Base-by-base conservation (phyloP, 1,139 yeast species). In the Sporopachydermia cereana region DNA sequence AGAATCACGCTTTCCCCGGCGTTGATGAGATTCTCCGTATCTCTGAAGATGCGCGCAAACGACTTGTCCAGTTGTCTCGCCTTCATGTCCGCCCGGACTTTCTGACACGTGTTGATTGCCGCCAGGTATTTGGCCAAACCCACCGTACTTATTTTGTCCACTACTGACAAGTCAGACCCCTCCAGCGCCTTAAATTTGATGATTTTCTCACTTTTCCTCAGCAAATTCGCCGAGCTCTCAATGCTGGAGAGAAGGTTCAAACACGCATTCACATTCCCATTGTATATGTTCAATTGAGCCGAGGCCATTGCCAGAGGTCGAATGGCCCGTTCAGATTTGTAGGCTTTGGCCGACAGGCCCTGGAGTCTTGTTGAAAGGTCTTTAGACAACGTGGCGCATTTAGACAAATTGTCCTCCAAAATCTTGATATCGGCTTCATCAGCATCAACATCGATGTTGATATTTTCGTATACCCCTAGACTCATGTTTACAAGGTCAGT, bases 391-490 rank as follows among this genome's bases (percentile, higher is more conserved):
- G 69, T 71, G 42, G 73, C 72, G 3, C 88, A 76, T 48, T 75
- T 72, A 44, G 70, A 62, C 30, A 88, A 67, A 47, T 84, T 81
- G 56, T 84, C 93, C 47, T 84, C 84, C 41, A 88, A 69, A 7
- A 88, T 88, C 2, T 86, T 79, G 43, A 85, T 79, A 54, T 86
- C 96, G 2, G 93, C 89, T 58, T 84, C 94, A 56, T 84, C 94
- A 1, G 78, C 68, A 55, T 82, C 91, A 24, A 76, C 53, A 18
- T 41, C 43, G 17, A 34, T 34, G 39, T 34, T 20, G 5, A n/a
- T 21, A 16, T 7, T 20, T 34, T 34, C 20, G 17, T 34, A 34
- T 21, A 34, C 9, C 9, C n/a, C 39, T 34, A 34, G 9, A 16
- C 9, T 20, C 39, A 34, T n/a, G n/a, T n/a, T n/a, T n/a, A n/a